Base-by-base conservation (phyloP, 208 protist genomes). In the Leishmania turanica region DNA sequence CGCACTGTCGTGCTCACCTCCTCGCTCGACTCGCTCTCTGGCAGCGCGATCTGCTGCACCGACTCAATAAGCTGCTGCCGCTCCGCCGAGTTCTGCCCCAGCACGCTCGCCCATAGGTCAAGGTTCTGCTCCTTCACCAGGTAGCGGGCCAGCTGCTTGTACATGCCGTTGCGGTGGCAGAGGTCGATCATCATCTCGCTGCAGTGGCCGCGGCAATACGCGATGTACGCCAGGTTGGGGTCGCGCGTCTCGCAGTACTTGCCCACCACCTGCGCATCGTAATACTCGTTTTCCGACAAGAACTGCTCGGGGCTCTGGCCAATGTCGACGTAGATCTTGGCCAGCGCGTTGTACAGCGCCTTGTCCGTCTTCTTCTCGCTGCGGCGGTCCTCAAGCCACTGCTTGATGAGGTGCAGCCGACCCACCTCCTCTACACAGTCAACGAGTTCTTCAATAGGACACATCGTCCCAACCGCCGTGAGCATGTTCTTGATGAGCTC, bases 191-290 rank as follows among this genome's bases (percentile, higher is more conserved):
- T 85, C 91, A 99, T 97, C 51, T 96, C 83, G 88, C 99, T 99
- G 88, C 99, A 99, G 71, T 96, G 87, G 31, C 98, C 98, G 76
- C 93, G 95, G 81, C 97, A 93, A 92, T 99, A 99, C 47, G 97
- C 97, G 71, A 99, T 88, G 89, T 99, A 99, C 7, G 99, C 97
- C 21, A 99, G 90, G 82, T 99, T 97, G 51, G 99, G 99, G 87
- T 99, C 99, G 77, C 99, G 95, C 84, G 99, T 99, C 90, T 99
- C 99, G 91, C 99, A 99, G 94, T 99, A 99, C 87, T 97, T 97
- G 73, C 99, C 99, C 70, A 99, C 93, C 47, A 98, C 93, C 51
- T 87, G 53, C 73, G 89, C 83, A 88, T 99, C 98, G 89, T 99
- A 99, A 90, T 98, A 99, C 69, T 96, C 92, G 90, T 99, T 99